A percentile compares a stretch with the other conserved stretches of the same genome.
Conservation (phyloP, 2,329 filamentous ascomycete genomes). For the Xylariaceae sp. region DNA sequence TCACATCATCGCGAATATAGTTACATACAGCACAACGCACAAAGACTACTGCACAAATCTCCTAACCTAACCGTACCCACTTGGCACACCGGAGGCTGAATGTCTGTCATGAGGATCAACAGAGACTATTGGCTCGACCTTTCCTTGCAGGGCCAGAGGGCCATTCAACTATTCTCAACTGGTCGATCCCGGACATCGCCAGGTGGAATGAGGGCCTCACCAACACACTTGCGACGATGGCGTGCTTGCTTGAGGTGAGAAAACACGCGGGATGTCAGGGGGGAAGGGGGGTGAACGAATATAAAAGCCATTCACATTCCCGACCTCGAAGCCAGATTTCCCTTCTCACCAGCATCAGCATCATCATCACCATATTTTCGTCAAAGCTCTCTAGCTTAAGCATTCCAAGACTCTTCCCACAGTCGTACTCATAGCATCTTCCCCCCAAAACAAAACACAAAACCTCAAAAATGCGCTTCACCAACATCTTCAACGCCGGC, state of each 20-base stretch:
- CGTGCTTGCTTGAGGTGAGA: not conserved
- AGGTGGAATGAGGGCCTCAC: not conserved
- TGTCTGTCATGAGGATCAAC: not conserved
- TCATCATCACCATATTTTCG: not conserved
- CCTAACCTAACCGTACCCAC: not conserved
- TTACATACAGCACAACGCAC: too few species aligned
- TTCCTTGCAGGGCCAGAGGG: too few species aligned
- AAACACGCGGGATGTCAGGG: not conserved
- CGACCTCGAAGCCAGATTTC: not conserved
- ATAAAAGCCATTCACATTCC: constrained; percentile 5
- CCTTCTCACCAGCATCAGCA: constrained; percentile 8
- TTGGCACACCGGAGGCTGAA: not conserved
- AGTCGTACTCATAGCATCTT: not conserved
- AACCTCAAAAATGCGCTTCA: constrained; percentile 14
- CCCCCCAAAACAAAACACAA: not conserved
- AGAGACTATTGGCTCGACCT: not conserved
- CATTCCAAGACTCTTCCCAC: not conserved
- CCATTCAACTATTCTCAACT: not conserved
- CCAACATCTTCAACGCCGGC: constrained; percentile 14
- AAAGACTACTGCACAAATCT: not conserved
- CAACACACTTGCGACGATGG: not conserved
- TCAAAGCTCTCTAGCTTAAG: not conserved
- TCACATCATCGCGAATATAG: too few species aligned
- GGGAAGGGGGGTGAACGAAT: constrained; percentile 1
- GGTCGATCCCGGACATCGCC: not conserved